Evolutionary conservation across 1,139 yeast genomes (phyloP).

Genomic region (Nakaseomyces bracarensis): DNA sequence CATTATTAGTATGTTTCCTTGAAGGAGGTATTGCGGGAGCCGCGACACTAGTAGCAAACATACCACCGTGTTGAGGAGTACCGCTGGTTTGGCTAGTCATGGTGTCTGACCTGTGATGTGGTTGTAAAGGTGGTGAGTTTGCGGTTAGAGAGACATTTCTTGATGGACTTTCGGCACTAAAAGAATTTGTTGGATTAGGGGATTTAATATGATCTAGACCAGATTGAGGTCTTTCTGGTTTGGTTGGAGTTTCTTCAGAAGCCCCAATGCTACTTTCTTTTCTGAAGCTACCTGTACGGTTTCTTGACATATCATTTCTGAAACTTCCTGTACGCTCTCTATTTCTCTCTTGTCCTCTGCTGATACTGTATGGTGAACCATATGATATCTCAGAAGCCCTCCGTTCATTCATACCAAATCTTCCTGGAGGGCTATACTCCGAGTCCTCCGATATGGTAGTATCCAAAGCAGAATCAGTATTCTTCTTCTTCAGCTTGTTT

Average conservation of each 20-base stretch:
- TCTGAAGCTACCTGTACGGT: constrained; percentile 1
- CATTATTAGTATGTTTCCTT: constrained; percentile 36
- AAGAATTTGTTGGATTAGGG: background rate
- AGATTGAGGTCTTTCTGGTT: constrained; percentile 9
- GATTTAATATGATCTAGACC: background rate
- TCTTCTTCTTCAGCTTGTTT: constrained; percentile 37
- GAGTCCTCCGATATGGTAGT: constrained; percentile 14
- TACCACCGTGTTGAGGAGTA: constrained; percentile 1
- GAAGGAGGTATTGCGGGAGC: constrained; percentile 48
- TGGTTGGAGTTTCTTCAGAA: constrained; percentile 11
- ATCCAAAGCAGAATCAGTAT: constrained; percentile 1
- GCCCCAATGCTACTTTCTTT: background rate
- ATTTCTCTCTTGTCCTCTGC: constrained; percentile 6
- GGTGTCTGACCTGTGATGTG: constrained; percentile 11
- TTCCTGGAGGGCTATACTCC: constrained; percentile 7
- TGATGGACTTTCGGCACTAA: background rate
- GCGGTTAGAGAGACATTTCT: constrained; percentile 1
- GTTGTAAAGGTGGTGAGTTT: constrained; percentile 20
- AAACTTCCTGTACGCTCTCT: constrained; percentile 3
- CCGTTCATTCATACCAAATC: constrained; percentile 1
- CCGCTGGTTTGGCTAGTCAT: background rate
- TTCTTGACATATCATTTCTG: background rate
- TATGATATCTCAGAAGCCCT: constrained; percentile 3
- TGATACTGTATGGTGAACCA: constrained; percentile 5
- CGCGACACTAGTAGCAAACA: constrained; percentile 12